Evolutionary conservation across 2,329 filamentous ascomycete species (phyloP).

Genomic region (Apiospora koreana): DNA sequence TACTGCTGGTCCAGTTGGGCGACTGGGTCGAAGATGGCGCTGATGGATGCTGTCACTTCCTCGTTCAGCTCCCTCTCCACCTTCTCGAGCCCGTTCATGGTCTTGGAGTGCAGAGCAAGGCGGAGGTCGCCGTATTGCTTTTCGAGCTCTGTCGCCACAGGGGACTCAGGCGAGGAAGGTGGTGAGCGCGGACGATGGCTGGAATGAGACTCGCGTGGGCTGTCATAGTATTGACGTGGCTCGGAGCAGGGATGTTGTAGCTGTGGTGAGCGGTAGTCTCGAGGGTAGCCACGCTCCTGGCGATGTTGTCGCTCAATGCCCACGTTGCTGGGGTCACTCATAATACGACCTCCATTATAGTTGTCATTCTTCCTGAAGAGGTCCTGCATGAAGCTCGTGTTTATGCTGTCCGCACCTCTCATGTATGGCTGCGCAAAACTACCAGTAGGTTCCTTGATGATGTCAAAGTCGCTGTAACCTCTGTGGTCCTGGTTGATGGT

Average conservation of each 20-base stretch:
- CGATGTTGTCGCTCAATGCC: not conserved
- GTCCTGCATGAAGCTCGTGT: not conserved
- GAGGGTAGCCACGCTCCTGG: not conserved
- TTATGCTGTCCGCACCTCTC: not conserved
- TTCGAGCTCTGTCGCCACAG: slow-evolving; percentile 21
- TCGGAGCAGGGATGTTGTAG: slow-evolving; percentile 12
- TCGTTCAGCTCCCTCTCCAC: slow-evolving; percentile 19
- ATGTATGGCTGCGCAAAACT: not conserved
- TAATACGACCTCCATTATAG: not conserved
- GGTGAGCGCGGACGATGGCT: slow-evolving; percentile 15
- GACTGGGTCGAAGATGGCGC: slow-evolving; percentile 8
- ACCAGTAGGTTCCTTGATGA: not conserved
- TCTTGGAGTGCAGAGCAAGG: slow-evolving; percentile 26
- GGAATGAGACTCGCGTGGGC: not conserved
- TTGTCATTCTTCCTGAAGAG: not conserved
- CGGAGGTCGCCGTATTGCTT: slow-evolving; percentile 27
- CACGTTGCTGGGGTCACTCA: not conserved
- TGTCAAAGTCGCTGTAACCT: not conserved
- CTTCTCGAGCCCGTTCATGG: slow-evolving; percentile 21
- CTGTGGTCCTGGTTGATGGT: not conserved
- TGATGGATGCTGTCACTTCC: slow-evolving; percentile 20
- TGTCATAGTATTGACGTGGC: slow-evolving; percentile 13
- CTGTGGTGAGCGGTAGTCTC: slow-evolving; percentile 13
- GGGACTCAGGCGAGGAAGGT: slow-evolving; percentile 19
- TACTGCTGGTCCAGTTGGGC: not conserved